Base-by-base conservation (phyloP, 495 filamentous ascomycete species). In the Penicillium roqueforti region DNA sequence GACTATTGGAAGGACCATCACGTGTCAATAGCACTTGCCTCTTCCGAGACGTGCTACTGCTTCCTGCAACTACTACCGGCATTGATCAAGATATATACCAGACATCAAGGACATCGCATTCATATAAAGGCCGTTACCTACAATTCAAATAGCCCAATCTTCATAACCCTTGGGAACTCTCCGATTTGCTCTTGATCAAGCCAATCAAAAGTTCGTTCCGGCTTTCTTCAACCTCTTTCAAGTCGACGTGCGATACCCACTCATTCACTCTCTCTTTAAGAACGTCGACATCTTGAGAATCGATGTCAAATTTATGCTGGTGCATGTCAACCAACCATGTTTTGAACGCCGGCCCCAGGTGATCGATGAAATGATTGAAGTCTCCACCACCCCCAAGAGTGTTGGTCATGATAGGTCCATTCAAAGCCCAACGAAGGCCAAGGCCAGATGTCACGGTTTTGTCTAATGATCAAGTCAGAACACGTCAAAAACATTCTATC, bases 391-490 rank as follows among this genome's bases (percentile, higher is more conserved):
- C 78, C 14, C 75, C 77, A 16, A 77, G 71, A 45, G 70, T 66
- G 58, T 81, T 80, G 20, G 73, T 73, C 53, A 69, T 75, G 46
- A 81, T 75, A 1, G 76, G 75, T 0, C 78, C 76, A 11, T 67
- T 65, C n/a, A 79, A 60, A 0, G 71, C 67, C 79, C 78, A 81
- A 32, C 76, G 54, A 2, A 76, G 68, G 7, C 79, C 77, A 58
- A 76, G 71, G 13, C 67, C 69, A 13, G 63, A 60, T 29, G 67
- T 61, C 40, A 71, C 51, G 22, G 72, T 59, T 58, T 61, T 61
- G 41, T 70, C 58, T 60, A 22, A 8, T 60, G 16, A 8, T 22
- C 0, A 13, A 16, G 3, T 44, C 18, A 43, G 41, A 37, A 5
- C 16, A 25, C 5, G 20, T 6, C 4, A 23, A 3, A 7, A 13